Conservation (phyloP, 768 basidiomycete genomes). For the Leucocoprinus sp. region DNA sequence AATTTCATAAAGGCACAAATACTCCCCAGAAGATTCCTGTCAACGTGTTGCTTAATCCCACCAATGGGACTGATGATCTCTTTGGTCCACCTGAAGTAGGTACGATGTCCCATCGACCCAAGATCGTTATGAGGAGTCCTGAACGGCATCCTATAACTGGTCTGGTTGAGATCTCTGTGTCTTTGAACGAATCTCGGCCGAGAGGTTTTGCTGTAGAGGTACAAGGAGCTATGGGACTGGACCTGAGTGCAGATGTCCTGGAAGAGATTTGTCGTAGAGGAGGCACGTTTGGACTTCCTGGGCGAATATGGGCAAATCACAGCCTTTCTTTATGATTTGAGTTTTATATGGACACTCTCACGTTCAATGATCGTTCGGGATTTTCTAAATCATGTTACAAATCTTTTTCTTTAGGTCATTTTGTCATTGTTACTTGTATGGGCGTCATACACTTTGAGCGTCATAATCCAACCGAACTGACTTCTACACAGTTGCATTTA, state of each 20-base stretch:
- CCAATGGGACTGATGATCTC: constrained; percentile 28
- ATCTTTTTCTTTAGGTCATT: too few relatives aligned
- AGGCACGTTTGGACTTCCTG: constrained; percentile 60
- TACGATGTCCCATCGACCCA: constrained; percentile 35
- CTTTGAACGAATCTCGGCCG: constrained; percentile 48
- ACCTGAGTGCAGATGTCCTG: constrained; percentile 43
- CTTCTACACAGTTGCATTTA: neutral
- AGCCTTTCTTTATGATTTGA: constrained; percentile 15
- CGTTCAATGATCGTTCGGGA: too few relatives aligned
- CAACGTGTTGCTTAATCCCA: constrained; percentile 53
- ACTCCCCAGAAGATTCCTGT: constrained; percentile 62
- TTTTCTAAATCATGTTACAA: too few relatives aligned
- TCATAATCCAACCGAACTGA: neutral
- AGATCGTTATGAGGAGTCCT: constrained; percentile 60
- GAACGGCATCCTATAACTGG: constrained; percentile 58
- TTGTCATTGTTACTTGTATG: too few relatives aligned
- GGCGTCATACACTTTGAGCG: too few relatives aligned
- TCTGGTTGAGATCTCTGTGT: constrained; percentile 54
- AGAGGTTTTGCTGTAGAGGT: constrained; percentile 52
- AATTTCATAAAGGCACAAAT: constrained; percentile 34
- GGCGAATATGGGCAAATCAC: constrained; percentile 52
- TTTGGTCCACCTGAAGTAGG: constrained; percentile 35
- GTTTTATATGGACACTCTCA: neutral
- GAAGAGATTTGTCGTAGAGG: constrained; percentile 71
- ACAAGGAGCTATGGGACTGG: constrained; percentile 48